phyloP scores from a whole-genome alignment of 208 protist genomes.

The Leptomonas pyrrhocoris region DNA sequence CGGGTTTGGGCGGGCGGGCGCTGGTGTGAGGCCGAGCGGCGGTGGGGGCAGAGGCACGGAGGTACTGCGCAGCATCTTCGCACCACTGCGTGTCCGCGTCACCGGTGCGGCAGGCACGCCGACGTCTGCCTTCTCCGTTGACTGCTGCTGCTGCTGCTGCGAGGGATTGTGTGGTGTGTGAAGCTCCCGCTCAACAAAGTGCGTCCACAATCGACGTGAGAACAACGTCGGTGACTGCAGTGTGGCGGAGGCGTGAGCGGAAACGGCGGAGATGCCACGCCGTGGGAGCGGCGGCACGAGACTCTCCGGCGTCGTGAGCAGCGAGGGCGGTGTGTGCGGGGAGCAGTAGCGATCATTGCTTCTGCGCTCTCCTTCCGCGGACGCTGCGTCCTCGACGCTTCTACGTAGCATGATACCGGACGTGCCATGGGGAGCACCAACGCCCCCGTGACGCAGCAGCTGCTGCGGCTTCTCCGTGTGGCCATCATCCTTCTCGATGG shows the following conservation, averaged over 20 bases:
- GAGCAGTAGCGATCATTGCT: neutral
- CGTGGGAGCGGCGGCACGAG: neutral
- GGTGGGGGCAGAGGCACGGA: neutral
- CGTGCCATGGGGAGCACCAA: too few species aligned
- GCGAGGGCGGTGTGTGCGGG: constrained; percentile 6
- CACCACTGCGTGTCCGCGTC: neutral
- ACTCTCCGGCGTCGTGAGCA: neutral
- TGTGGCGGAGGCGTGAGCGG: neutral
- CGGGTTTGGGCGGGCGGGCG: neutral
- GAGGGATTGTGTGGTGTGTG: neutral
- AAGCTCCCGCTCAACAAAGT: constrained; percentile 1
- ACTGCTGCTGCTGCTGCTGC: too few species aligned
- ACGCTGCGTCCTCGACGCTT: neutral
- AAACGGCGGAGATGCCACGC: neutral
- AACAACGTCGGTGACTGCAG: neutral
- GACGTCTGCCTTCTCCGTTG: neutral
- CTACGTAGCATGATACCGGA: too few species aligned
- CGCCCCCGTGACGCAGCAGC: too few species aligned
- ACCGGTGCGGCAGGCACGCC: neutral
- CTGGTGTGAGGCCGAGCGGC: neutral
- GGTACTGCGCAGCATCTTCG: neutral
- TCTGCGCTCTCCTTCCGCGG: neutral
- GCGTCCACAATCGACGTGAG: constrained; percentile 12
- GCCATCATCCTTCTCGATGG: too few species aligned
- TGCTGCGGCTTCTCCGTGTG: too few species aligned